phyloP scores from a whole-genome alignment of 2,329 filamentous ascomycete species.

The Stagonosporopsis tanaceti region DNA sequence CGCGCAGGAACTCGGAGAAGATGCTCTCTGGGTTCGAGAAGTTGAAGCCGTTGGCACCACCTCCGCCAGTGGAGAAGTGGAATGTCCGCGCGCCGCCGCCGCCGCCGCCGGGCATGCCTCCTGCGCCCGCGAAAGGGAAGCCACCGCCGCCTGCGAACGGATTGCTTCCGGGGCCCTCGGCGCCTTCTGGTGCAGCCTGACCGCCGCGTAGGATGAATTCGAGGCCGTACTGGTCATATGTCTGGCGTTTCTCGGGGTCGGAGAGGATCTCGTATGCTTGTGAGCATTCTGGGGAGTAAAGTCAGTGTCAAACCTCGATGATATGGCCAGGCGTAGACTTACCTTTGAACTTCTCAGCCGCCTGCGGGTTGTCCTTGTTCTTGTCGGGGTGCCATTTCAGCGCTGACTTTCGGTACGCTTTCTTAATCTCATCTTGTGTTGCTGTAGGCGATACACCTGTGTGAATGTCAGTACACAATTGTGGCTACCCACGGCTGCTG shows the following conservation, averaged over 20 bases:
- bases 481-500: constrained; percentile 18
- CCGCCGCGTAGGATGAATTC: constrained; percentile 90
- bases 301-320: constrained; percentile 24
- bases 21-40: constrained; percentile 86
- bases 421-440: constrained; percentile 94
- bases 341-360: constrained; percentile 93
- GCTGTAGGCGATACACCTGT: constrained; percentile 76
- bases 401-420: constrained; percentile 89
- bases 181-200: constrained; percentile 65
- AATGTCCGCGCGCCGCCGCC: constrained; percentile 62
- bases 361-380: constrained; percentile 88
- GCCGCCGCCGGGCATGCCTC: constrained; percentile 60
- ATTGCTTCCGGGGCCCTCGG: constrained; percentile 44
- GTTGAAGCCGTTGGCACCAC: constrained; percentile 72
- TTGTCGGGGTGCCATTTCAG: constrained; percentile 97
- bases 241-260: constrained; percentile 94
- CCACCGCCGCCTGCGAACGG: constrained; percentile 59
- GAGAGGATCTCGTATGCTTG: constrained; percentile 98
- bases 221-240: constrained; percentile 92
- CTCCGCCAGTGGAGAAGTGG: constrained; percentile 68
- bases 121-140: constrained; percentile 64
- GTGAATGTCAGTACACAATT: constrained; percentile 29
- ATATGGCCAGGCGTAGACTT: constrained; percentile 28
- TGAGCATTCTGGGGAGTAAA: constrained; percentile 71
- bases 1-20: constrained; percentile 83